phyloP scores from a whole-genome alignment of 495 filamentous ascomycete species.

The Staphylotrichum tortipilum region DNA sequence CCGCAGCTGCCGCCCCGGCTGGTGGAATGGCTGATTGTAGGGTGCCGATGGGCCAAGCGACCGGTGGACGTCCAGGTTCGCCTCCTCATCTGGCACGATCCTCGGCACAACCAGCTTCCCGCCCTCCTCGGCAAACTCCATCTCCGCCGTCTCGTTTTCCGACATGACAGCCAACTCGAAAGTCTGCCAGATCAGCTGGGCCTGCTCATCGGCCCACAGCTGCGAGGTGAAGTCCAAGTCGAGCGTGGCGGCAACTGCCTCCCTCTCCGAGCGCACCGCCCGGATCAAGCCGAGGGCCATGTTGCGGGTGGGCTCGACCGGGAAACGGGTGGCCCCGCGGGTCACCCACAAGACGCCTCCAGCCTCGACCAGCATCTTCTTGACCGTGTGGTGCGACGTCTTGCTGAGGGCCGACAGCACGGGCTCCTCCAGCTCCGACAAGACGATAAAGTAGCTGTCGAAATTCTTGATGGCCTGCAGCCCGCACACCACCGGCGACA shows the following conservation, averaged over 20 bases:
- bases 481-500: conserved; percentile 17
- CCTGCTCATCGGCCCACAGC: conserved; percentile 20
- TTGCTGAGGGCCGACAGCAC: conserved; percentile 21
- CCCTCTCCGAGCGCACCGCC: conserved; percentile 30
- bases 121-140: conserved; percentile 32
- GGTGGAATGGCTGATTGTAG: conserved; percentile 25
- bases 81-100: conserved; percentile 29
- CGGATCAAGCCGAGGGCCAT: conserved; percentile 33
- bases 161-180: conserved; percentile 19
- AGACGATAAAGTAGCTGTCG: conserved; percentile 21
- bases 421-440: conserved; percentile 23
- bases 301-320: conserved; percentile 26
- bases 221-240: conserved; percentile 27
- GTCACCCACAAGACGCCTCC: conserved; percentile 35
- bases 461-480: conserved; percentile 20
- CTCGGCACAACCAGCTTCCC: conserved; percentile 31
- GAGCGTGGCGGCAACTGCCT: conserved; percentile 25
- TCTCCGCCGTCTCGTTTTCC: conserved; percentile 18
- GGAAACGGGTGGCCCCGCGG: conserved; percentile 29
- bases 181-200: conserved; percentile 22
- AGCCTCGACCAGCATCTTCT: conserved; percentile 29
- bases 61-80: conserved; percentile 29
- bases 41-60: conserved; percentile 25
- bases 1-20: conserved; percentile 19
- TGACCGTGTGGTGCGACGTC: conserved; percentile 29